Evolutionary conservation across 257 asterid genomes (phyloP), one percentile per base, ranked within the genome.

Genomic region (Solanum bulbocastanum): DNA sequence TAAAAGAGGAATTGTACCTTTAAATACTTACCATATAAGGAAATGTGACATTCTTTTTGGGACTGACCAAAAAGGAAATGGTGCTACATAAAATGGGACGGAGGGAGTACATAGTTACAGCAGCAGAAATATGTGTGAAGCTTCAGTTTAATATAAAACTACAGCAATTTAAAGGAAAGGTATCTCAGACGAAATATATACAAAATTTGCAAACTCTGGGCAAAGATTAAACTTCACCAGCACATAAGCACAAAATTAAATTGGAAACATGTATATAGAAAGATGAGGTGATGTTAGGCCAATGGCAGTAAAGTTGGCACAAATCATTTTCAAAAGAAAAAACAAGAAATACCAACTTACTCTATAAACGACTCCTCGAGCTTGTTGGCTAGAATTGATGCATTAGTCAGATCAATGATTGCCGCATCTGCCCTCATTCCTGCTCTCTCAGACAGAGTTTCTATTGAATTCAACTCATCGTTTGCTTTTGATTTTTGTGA

Each of bases 361-460:
- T 97, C 99, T 82, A 97, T 93, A 83, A 96, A 90, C 16, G 99
- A 97, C 91, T 97, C 99, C 91, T 92, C 94, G 6, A 97, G 96
- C 76, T 94, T 96, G 90, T 92, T 88, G 78, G 97, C 94, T 89
- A 97, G 83, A 91, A 97, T 94, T 71, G 99, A 97, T 86, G 96
- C 95, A 91, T 89, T 97, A 5, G 99, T 97, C 71, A 97, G 98
- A 92, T 97, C 99, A 86, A 96, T 91, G 62, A 97, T 93, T 75
- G 98, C 96, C 71, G 95, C 96, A 89, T 96, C 94, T 58, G 93
- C 91, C 91, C 95, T 94, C 98, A 97, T 95, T 89, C 99, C 99
- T 79, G 99, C 99, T 90, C 94, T 93, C 93, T 96, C 95, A 4
- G 98, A 95, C 88, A 97, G 96, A 83, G 92, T 91, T 93, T 97